A percentile compares a stretch with the other conserved stretches of the same genome.
Conservation (phyloP, 2,329 filamentous ascomycete species). For the Arthrobotrys sphaeroides region DNA sequence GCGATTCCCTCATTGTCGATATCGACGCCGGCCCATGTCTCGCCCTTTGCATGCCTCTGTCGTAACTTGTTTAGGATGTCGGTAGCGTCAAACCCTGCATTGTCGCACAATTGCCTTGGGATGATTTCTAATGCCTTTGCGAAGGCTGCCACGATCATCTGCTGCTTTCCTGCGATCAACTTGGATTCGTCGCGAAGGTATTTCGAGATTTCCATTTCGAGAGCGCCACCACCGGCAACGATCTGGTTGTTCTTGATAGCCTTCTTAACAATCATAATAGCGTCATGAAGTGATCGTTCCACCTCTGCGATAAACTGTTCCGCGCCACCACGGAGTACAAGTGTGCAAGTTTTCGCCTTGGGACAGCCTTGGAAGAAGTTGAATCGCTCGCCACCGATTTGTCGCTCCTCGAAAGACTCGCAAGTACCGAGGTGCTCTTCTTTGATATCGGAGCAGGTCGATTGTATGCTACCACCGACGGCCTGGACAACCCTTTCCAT, state of each 20-base stretch:
- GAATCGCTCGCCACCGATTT: constrained; percentile 96
- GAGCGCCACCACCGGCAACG: constrained; percentile 91
- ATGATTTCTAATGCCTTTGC: constrained; percentile 97
- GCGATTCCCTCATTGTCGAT: constrained; percentile 90
- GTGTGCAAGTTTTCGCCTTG: constrained; percentile 93
- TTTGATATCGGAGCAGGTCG: constrained; percentile 94
- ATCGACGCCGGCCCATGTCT: constrained; percentile 94
- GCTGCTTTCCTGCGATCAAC: constrained; percentile 93
- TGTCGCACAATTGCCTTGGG: constrained; percentile 95
- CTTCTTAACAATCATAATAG: constrained; percentile 99
- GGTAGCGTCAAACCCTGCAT: constrained; percentile 96
- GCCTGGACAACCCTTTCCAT: constrained; percentile 96
- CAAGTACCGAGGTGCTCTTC: constrained; percentile 89
- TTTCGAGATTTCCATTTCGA: constrained; percentile 95
- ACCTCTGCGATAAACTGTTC: constrained; percentile 99
- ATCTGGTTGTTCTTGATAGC: constrained; percentile 94
- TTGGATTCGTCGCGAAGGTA: constrained; percentile 91
- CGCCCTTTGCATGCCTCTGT: constrained; percentile 93
- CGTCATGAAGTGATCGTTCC: constrained; percentile 95
- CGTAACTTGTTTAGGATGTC: constrained; percentile 96
- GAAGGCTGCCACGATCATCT: constrained; percentile 96
- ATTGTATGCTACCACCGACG: constrained; percentile 89
- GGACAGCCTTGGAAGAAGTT: constrained; percentile 99
- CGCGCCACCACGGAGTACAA: constrained; percentile 92
- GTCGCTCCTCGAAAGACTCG: constrained; percentile 89